These are phyloP conservation scores for Melanopsichium pennsylvanicum DNA, from an alignment of 1,284 basidiomycete species.

Conservation along the genomic window DNA sequence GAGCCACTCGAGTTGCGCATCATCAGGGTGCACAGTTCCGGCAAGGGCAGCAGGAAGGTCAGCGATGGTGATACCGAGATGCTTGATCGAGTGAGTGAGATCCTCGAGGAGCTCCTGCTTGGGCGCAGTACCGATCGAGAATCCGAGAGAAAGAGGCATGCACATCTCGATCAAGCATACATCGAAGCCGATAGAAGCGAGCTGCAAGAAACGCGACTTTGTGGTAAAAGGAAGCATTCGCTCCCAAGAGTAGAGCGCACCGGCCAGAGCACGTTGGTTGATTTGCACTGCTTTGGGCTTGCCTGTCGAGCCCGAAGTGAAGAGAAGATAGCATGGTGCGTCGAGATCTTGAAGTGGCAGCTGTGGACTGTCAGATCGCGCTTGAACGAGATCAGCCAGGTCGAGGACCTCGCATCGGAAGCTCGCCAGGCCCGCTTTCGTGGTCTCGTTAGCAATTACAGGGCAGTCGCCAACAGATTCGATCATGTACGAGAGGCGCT, in stretches of 20 bases:
- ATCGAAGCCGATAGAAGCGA: conserved; percentile 63
- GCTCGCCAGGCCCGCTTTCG: conserved; percentile 5
- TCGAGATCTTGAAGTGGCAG: conserved; percentile 26
- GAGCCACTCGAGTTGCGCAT: conserved; percentile 61
- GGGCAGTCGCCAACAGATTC: conserved; percentile 40
- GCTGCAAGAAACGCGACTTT: conserved; percentile 57
- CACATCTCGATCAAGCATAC: conserved; percentile 64
- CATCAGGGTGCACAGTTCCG: conserved; percentile 51
- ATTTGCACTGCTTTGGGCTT: conserved; percentile 63
- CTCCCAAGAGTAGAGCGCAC: conserved; percentile 60
- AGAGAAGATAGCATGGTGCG: conserved; percentile 56
- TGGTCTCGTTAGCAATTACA: conserved; percentile 23
- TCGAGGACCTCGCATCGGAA: conserved; percentile 32
- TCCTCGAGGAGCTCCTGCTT: conserved; percentile 60
- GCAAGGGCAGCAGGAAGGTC: conserved; percentile 63
- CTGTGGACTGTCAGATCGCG: background rate
- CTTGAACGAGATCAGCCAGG: conserved; percentile 12
- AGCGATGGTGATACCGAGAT: conserved; percentile 59
- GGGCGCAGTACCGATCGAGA: conserved; percentile 57
- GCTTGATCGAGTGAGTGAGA: conserved; percentile 48
- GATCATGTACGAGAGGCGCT: conserved; percentile 60
- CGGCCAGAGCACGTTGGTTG: conserved; percentile 57
- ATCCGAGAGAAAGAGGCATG: conserved; percentile 60
- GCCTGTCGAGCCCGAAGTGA: conserved; percentile 62
- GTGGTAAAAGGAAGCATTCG: conserved; percentile 50